Evolutionary conservation across 306 rosid species (phyloP).

Genomic region (Betula pendula): DNA sequence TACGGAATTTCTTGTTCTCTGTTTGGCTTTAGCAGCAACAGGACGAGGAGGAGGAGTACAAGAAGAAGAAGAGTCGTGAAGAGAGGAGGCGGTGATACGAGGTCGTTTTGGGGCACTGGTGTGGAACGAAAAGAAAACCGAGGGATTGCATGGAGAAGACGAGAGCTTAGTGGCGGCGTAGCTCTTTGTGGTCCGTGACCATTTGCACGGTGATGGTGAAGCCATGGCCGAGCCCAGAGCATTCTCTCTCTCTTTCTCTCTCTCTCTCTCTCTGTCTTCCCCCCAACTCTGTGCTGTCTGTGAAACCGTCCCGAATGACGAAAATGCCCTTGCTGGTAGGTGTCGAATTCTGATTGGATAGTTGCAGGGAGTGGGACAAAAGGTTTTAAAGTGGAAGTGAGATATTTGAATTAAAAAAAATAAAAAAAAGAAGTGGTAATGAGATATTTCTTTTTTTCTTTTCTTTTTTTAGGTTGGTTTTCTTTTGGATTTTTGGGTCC

Average conservation of each 20-base stretch:
- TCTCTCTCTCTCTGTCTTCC: background rate
- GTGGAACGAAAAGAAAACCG: constrained; percentile 14
- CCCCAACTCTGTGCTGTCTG: background rate
- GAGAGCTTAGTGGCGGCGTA: constrained; percentile 10
- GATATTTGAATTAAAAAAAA: too few species aligned
- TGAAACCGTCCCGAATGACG: background rate
- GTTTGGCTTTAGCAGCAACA: constrained; percentile 23
- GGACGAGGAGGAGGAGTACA: constrained; percentile 14
- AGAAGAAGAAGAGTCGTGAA: constrained; percentile 25
- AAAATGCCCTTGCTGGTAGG: background rate
- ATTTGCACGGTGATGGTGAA: constrained; percentile 23
- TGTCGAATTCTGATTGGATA: background rate
- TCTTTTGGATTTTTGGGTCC: too few species aligned
- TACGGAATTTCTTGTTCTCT: constrained; percentile 11
- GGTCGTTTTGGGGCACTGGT: constrained; percentile 25
- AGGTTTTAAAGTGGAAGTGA: too few species aligned
- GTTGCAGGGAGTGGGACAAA: too few species aligned
- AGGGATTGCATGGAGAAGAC: constrained; percentile 19
- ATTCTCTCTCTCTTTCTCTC: background rate
- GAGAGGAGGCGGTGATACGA: constrained; percentile 27
- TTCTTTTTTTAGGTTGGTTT: too few species aligned
- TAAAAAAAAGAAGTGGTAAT: too few species aligned
- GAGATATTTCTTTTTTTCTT: too few species aligned
- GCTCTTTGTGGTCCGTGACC: constrained; percentile 20
- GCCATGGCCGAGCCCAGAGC: constrained; percentile 34